Conservation (phyloP, 1,284 basidiomycete genomes). For the Cryptococcus neoformans region DNA sequence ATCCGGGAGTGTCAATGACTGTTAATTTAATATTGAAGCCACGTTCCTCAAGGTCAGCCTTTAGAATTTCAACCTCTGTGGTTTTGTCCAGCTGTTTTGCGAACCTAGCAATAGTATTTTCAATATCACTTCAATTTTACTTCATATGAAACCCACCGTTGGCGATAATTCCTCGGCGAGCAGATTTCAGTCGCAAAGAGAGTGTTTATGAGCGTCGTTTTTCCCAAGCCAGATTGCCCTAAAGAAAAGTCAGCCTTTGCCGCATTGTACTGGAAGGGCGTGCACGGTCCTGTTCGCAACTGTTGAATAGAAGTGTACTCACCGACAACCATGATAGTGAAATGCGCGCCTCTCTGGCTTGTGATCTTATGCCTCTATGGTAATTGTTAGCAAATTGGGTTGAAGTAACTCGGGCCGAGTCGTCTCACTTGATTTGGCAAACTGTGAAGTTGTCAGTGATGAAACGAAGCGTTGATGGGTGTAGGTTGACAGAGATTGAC, state of each 20-base stretch:
- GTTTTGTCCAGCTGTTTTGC: conserved; percentile 98
- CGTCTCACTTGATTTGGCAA: conserved; percentile 90
- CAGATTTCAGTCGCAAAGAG: conserved; percentile 98
- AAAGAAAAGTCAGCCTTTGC: conserved; percentile 4
- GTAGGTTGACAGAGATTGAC: conserved; percentile 12
- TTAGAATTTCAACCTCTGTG: conserved; percentile 95
- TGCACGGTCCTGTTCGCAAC: conserved; percentile 4
- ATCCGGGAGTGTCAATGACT: conserved; percentile 87
- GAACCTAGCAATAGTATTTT: conserved; percentile 56
- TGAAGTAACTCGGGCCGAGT: not conserved
- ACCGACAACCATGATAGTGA: conserved; percentile 99
- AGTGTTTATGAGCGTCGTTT: conserved; percentile 97
- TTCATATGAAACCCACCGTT: conserved; percentile 48
- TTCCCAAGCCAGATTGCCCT: conserved; percentile 94
- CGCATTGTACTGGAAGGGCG: not conserved
- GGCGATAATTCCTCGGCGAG: conserved; percentile 82
- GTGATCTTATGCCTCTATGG: conserved; percentile 89
- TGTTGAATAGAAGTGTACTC: conserved; percentile 44
- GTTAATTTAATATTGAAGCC: conserved; percentile 99
- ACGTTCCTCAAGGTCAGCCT: conserved; percentile 97
- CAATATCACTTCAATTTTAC: not conserved
- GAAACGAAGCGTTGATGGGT: not conserved
- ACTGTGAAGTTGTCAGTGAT: conserved; percentile 58
- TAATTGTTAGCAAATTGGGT: not conserved
- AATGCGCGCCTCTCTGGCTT: conserved; percentile 93